These are phyloP conservation scores for Botrytis squamosa DNA, from an alignment of 2,329 filamentous ascomycete genomes.

Conservation along the genomic window DNA sequence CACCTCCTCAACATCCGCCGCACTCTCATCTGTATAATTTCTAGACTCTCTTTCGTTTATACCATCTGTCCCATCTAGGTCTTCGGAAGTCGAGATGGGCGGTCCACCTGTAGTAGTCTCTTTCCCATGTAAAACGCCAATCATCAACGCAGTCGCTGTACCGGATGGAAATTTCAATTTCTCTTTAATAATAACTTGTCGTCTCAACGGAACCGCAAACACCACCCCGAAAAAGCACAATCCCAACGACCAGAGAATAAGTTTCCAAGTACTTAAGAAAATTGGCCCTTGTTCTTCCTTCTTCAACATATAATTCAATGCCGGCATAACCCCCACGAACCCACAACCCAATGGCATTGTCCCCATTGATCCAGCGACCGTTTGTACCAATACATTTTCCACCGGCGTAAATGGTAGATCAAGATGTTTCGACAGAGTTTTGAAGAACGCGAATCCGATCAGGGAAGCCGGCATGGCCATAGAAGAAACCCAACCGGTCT, in stretches of 20 bases:
- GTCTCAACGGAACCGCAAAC: slow-evolving; percentile 87
- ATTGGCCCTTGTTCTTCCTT: slow-evolving; percentile 77
- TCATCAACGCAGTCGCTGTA: slow-evolving; percentile 92
- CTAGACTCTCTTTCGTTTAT: not conserved
- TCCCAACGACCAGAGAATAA: slow-evolving; percentile 87
- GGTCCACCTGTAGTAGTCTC: slow-evolving; percentile 35
- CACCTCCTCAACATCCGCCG: slow-evolving; percentile 32
- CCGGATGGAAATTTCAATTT: slow-evolving; percentile 92
- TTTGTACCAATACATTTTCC: slow-evolving; percentile 96
- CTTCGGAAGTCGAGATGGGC: slow-evolving; percentile 10
- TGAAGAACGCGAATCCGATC: slow-evolving; percentile 94
- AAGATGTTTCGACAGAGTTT: slow-evolving; percentile 69
- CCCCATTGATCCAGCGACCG: slow-evolving; percentile 89
- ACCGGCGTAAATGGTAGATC: slow-evolving; percentile 85
- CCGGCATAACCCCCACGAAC: slow-evolving; percentile 92
- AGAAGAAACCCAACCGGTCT: slow-evolving; percentile 76
- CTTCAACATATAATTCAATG: slow-evolving; percentile 80
- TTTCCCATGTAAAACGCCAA: slow-evolving; percentile 79
- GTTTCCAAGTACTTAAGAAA: slow-evolving; percentile 67
- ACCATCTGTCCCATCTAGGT: not conserved
- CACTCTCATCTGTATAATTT: slow-evolving; percentile 20
- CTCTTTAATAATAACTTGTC: slow-evolving; percentile 90
- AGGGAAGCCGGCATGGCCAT: slow-evolving; percentile 97
- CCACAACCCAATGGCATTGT: slow-evolving; percentile 96
- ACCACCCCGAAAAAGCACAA: slow-evolving; percentile 96